A percentile compares a stretch with the other conserved stretches of the same genome.
Conservation (phyloP, 116 monocot species). For the Trichopus zeylanicus region DNA sequence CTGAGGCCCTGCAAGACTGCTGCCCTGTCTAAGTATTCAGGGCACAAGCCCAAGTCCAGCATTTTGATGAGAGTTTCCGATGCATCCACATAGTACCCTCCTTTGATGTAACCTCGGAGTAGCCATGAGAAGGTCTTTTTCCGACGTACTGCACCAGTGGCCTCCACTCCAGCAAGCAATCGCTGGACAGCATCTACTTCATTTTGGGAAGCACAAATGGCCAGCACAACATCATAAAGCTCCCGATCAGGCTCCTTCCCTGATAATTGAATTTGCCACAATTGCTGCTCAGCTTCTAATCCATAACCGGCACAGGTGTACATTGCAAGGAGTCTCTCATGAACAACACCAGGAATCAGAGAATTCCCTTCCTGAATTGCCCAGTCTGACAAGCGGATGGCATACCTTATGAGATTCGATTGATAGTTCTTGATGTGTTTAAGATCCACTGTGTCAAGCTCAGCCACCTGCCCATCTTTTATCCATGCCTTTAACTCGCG, state of each 20-base stretch:
- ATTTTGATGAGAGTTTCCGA: conserved; percentile 60
- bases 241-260: conserved; percentile 71
- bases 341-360: conserved; percentile 33
- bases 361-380: conserved; percentile 52
- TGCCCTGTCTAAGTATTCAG: conserved; percentile 65
- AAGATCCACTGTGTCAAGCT: conserved; percentile 33
- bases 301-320: conserved; percentile 83
- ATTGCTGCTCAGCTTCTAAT: conserved; percentile 59
- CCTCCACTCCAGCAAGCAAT: conserved; percentile 52
- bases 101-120: conserved; percentile 82
- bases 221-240: conserved; percentile 65
- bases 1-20: conserved; percentile 75
- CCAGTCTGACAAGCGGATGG: conserved; percentile 53
- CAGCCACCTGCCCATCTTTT: conserved; percentile 27
- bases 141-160: conserved; percentile 24
- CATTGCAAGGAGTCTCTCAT: conserved; percentile 83
- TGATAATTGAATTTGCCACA: conserved; percentile 75
- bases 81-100: conserved; percentile 71
- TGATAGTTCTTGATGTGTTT: conserved; percentile 54
- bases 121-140: conserved; percentile 75
- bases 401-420: conserved; percentile 44
- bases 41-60: conserved; percentile 67
- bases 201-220: conserved; percentile 87
- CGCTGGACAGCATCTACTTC: conserved; percentile 53
- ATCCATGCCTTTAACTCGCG: conserved; percentile 42